Conservation (phyloP, 2,329 filamentous ascomycete genomes). For the Talaromyces sp. region DNA sequence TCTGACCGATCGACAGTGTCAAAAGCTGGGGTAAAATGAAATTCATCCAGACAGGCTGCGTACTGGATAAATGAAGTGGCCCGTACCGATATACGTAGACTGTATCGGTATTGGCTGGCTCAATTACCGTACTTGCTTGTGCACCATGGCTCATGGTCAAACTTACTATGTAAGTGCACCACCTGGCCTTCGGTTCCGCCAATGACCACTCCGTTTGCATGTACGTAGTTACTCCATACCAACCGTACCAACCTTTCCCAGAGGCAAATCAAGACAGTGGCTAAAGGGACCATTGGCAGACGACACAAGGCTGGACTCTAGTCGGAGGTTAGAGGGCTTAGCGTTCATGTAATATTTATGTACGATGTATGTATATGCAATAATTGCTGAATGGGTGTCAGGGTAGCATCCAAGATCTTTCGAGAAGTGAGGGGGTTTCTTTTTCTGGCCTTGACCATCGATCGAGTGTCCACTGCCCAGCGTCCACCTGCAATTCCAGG, state of each 20-base stretch:
- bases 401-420: neutral
- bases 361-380: neutral
- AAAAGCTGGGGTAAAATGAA: conserved; percentile 3
- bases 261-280: neutral
- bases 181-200: neutral
- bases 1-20: neutral
- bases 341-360: neutral
- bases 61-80: neutral
- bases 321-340: neutral
- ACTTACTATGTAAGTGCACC: neutral
- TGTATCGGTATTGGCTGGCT: neutral
- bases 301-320: neutral
- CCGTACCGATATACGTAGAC: neutral
- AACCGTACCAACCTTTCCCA: neutral
- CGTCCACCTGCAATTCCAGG: neutral
- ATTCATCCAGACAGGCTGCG: neutral
- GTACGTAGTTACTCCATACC: neutral
- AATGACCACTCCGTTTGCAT: neutral
- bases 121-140: neutral
- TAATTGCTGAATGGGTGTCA: neutral
- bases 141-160: neutral
- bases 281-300: neutral
- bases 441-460: neutral
- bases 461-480: neutral
- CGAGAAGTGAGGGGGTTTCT: neutral